A percentile compares a stretch with the other conserved stretches of the same genome.
These are phyloP conservation scores for Coemansia sp. DNA, from an alignment of 192 early-diverging fungal genomes.

Conservation along the genomic window DNA sequence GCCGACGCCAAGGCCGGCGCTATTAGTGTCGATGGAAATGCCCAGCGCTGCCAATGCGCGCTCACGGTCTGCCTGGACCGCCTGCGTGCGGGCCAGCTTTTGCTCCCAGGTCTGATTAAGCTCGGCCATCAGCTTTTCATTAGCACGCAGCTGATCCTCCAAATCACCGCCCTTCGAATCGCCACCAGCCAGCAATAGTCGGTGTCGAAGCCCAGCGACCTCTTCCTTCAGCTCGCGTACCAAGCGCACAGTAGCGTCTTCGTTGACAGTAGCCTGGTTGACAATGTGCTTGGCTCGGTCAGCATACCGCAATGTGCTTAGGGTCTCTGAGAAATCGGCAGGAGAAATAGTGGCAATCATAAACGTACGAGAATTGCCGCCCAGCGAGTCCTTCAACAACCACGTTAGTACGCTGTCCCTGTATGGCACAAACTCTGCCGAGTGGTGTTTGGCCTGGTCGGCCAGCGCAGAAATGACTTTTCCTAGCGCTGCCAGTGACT, in stretches of 20 bases:
- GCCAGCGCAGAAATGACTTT: slow-evolving; percentile 93
- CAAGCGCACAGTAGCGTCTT: slow-evolving; percentile 77
- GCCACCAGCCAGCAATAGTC: slow-evolving; percentile 56
- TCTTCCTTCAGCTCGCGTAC: slow-evolving; percentile 87
- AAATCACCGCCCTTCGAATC: slow-evolving; percentile 42
- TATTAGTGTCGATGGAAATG: slow-evolving; percentile 70
- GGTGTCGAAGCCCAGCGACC: slow-evolving; percentile 64
- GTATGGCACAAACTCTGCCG: slow-evolving; percentile 79
- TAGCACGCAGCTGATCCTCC: slow-evolving; percentile 78
- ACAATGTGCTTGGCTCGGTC: slow-evolving; percentile 91
- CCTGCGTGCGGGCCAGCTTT: slow-evolving; percentile 70
- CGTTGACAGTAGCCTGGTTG: slow-evolving; percentile 90
- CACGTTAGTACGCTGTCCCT: slow-evolving; percentile 89
- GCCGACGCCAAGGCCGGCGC: slow-evolving; percentile 60
- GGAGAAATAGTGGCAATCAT: slow-evolving; percentile 84
- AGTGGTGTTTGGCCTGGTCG: slow-evolving; percentile 60
- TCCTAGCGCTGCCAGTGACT: slow-evolving; percentile 86
- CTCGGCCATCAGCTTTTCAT: slow-evolving; percentile 85
- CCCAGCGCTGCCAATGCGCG: slow-evolving; percentile 78
- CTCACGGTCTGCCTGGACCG: slow-evolving; percentile 74
- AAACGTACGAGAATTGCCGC: slow-evolving; percentile 82
- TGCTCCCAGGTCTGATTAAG: slow-evolving; percentile 86
- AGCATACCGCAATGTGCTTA: slow-evolving; percentile 87
- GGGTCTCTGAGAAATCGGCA: slow-evolving; percentile 73
- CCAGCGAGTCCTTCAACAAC: slow-evolving; percentile 81